These are phyloP conservation scores for Fusarium stilboides DNA, from an alignment of 2,329 filamentous ascomycete genomes.

Conservation along the genomic window DNA sequence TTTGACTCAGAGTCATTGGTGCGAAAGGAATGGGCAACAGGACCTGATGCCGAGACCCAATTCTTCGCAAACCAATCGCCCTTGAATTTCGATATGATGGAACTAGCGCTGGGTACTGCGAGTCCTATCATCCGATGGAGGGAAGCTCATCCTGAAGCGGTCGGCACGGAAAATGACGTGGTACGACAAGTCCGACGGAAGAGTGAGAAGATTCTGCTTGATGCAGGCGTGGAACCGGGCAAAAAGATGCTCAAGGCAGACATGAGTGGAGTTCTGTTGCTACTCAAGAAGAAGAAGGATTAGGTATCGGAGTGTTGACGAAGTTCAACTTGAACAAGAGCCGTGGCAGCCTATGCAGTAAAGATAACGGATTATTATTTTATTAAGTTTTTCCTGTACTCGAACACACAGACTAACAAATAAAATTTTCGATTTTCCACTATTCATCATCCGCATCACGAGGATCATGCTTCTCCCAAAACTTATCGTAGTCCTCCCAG, in stretches of 20 bases:
- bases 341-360: too few relatives aligned
- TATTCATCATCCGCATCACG: conserved; percentile 48
- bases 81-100: not conserved
- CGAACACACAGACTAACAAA: too few relatives aligned
- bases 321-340: too few relatives aligned
- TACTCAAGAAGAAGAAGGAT: not conserved
- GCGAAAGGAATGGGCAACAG: conserved; percentile 8
- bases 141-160: conserved; percentile 3
- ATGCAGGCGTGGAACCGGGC: not conserved
- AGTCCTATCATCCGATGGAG: conserved; percentile 1
- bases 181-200: not conserved
- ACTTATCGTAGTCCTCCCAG: conserved; percentile 63
- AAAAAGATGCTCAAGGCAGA: not conserved
- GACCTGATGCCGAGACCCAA: not conserved
- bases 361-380: too few relatives aligned
- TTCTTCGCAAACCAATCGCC: conserved; percentile 3
- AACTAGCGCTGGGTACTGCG: conserved; percentile 7
- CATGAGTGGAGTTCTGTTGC: not conserved
- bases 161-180: conserved; percentile 5
- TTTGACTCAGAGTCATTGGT: not conserved
- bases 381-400: too few relatives aligned
- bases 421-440: too few relatives aligned
- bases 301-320: too few relatives aligned
- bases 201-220: not conserved
- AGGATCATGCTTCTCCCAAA: conserved; percentile 48